A percentile compares a stretch with the other conserved stretches of the same genome.
phyloP scores from a whole-genome alignment of 73 alveolate genomes.

The Paramecium biaurelia region DNA sequence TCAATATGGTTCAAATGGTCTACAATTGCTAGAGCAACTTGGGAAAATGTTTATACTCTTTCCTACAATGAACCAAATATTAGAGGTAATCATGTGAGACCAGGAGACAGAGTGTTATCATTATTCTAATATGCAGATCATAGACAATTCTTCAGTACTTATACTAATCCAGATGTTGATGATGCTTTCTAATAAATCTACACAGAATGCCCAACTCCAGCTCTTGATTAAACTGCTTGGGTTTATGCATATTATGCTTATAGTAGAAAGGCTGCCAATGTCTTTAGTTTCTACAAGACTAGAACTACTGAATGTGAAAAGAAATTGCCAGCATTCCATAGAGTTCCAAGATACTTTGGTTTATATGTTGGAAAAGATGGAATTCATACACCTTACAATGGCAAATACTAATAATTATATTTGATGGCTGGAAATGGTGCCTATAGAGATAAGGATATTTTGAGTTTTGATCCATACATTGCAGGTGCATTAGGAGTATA shows the following conservation, averaged over 20 bases:
- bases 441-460: constrained; percentile 2
- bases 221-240: constrained; percentile 17
- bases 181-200: neutral
- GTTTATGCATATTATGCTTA: constrained; percentile 43
- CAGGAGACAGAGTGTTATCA: constrained; percentile 28
- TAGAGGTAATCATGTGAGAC: constrained; percentile 18
- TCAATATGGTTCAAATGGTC: constrained; percentile 42
- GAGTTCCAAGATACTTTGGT: constrained; percentile 47
- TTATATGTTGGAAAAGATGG: constrained; percentile 42
- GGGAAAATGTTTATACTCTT: constrained; percentile 37
- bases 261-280: neutral
- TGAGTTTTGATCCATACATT: neutral
- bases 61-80: constrained; percentile 23
- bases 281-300: neutral
- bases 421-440: constrained; percentile 44
- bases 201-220: constrained; percentile 21
- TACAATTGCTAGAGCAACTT: neutral
- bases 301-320: neutral
- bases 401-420: neutral
- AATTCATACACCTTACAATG: constrained; percentile 48
- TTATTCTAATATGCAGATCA: constrained; percentile 32
- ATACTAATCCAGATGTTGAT: constrained; percentile 7
- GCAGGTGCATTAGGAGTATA: constrained; percentile 42
- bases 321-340: constrained; percentile 23
- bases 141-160: neutral